Evolutionary conservation across 345 rosid genomes (phyloP), one percentile per base, ranked within the genome.

Genomic region (Schrenkiella parvula): DNA sequence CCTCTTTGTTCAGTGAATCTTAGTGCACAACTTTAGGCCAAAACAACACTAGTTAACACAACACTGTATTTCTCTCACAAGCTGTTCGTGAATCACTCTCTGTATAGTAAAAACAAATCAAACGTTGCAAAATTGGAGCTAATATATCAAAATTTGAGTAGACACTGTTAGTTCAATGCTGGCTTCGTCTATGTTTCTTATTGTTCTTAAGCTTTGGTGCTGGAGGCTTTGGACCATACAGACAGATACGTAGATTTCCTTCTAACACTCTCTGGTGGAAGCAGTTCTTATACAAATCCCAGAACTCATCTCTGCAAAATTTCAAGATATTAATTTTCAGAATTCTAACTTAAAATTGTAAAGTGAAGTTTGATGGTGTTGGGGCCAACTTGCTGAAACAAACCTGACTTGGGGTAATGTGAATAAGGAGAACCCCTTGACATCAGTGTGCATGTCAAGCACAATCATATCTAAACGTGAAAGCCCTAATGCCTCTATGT

Each of bases 401-500:
- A 67, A 89, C 98, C 97, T 89, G 82, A 90, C 92, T 87, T 90
- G 98, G 6, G 97, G 92, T 68, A 93, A 88, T 18, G 97, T 76
- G 52, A 93, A 78, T 75, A 90, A 77, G 35, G 95, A 90, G 76
- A 86, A 91, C 37, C 96, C 96, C 80, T 90, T 90, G 5, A 88
- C 82, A 67, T 93, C 95, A 4, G 78, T 10, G 42, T 83, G 84
- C 80, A 83, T 71, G 79, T 93, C 98, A 0, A 91, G 79, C 39
- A 91, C 80, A 56, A 89, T 58, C 57, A 88, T 70, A 5, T 80
- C 73, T 67, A 93, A 69, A 31, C 93, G 89, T 4, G 93, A 84
- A 73, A 88, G 89, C 22, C 95, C 96, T 70, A 93, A 38, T 13
- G 91, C 91, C 71, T 89, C 92, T 2, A 87, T 82, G 65, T 89